Conservation (phyloP, 345 rosid species). For the Eucalyptus cloeziana region DNA sequence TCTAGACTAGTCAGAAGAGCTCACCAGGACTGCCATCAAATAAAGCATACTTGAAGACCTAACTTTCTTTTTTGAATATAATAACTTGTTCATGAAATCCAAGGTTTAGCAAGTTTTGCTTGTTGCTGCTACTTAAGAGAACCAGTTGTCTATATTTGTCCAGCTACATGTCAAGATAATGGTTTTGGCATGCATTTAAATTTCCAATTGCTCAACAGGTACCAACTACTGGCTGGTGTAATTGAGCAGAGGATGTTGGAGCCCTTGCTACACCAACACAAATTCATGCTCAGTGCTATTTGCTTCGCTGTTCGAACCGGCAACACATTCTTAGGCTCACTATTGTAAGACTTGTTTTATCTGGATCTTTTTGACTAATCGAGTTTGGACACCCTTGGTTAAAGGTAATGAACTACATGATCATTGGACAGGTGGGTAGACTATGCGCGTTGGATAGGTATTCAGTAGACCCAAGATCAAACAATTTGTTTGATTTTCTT, state of each 20-base stretch:
- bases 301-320: slow-evolving; percentile 72
- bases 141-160: background rate
- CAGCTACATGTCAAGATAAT: background rate
- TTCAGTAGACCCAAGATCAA: slow-evolving; percentile 22
- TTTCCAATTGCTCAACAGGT: slow-evolving; percentile 17
- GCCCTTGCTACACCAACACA: slow-evolving; percentile 50
- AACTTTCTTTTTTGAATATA: background rate
- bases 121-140: background rate
- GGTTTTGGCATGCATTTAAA: background rate
- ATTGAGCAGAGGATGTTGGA: slow-evolving; percentile 62
- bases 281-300: slow-evolving; percentile 41
- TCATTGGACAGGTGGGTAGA: slow-evolving; percentile 61
- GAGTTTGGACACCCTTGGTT: background rate
- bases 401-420: background rate
- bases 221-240: slow-evolving; percentile 67
- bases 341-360: slow-evolving; percentile 31
- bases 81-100: background rate
- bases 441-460: slow-evolving; percentile 52
- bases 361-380: background rate
- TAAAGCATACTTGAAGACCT: background rate
- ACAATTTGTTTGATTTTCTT: background rate
- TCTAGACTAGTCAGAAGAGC: background rate
- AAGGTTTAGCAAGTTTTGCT: background rate
- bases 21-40: background rate
- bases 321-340: slow-evolving; percentile 72